phyloP scores from a whole-genome alignment of 805 yeast species.

The Myxozyma nipponensis region DNA sequence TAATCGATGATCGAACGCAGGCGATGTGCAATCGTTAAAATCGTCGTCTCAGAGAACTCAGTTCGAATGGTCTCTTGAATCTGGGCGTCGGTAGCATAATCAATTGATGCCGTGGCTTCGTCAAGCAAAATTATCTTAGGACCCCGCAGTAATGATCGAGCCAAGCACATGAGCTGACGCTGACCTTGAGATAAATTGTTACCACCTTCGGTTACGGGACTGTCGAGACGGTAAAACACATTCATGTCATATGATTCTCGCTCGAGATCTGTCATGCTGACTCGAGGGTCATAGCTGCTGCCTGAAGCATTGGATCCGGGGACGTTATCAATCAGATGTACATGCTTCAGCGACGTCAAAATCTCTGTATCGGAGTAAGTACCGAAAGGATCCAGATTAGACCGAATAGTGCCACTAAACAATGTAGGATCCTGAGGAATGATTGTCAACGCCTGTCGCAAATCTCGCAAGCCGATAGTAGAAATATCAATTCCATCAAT shows the following conservation, averaged over 20 bases:
- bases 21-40: constrained; percentile 82
- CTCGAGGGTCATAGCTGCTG: not conserved
- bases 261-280: constrained; percentile 2
- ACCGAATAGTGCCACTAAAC: constrained; percentile 66
- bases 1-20: constrained; percentile 67
- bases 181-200: constrained; percentile 82
- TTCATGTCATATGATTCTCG: constrained; percentile 24
- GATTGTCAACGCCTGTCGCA: constrained; percentile 61
- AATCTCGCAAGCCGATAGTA: constrained; percentile 56
- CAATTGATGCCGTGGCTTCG: constrained; percentile 70
- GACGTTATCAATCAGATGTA: constrained; percentile 17
- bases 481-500: constrained; percentile 67
- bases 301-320: constrained; percentile 12
- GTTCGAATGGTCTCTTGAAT: constrained; percentile 68
- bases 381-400: constrained; percentile 68
- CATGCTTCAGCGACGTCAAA: constrained; percentile 55
- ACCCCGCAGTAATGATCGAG: constrained; percentile 68
- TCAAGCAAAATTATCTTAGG: constrained; percentile 72
- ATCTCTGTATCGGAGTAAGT: constrained; percentile 53
- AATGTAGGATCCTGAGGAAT: constrained; percentile 82
- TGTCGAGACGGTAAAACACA: constrained; percentile 21
- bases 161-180: constrained; percentile 75
- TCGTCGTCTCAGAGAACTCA: constrained; percentile 66
- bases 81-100: constrained; percentile 75
- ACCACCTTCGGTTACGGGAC: constrained; percentile 63